Base-by-base conservation (phyloP, 768 basidiomycete species). In the Lyophyllum decastes region DNA sequence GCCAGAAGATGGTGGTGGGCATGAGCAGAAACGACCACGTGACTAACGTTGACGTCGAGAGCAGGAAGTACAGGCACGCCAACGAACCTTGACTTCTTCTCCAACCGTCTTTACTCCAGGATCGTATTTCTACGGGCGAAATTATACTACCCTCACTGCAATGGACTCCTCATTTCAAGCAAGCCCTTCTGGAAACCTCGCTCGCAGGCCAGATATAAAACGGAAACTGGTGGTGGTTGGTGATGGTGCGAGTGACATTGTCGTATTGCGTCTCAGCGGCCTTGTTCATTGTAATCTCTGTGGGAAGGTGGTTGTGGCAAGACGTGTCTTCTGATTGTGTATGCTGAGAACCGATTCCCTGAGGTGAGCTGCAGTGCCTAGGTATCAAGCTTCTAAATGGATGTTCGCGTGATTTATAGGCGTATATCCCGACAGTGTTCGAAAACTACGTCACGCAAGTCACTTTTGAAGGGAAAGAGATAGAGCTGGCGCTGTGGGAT, bases 401-500 rank as follows among this genome's bases (percentile, higher is more conserved):
- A 57, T 60, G 44, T 55, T 62, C 55, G 61, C 64, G 64, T 64
- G 54, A 49, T 60, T 64, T 59, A 41, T 68, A 96, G 94, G 86
- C 92, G 30, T 95, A 95, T 72, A 88, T 94, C 65, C 94, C 94
- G 27, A 95, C 94, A 21, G 94, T 95, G 10, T 95, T 95, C 70
- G 94, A 95, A 73, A 95, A 94, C 81, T 95, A 94, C 67, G 91
- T 94, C 54, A 93, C 91, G 12, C 87, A 90, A 61, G 89, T 95
- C 35, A 78, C 85, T 49, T 93, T 89, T 66, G 94, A 95, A 24
- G 88, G 89, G 55, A 95, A 94, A 74, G 78, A 91, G 19, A 87
- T 99, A 60, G 94, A 97, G 68, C 83, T 99, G 43, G 96, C 97
- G n/a, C 80, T 99, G 17, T 99, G 96, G 94, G 95, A 98, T 74